phyloP scores from a whole-genome alignment of 768 basidiomycete species.

The Agaricus subrufescens region DNA sequence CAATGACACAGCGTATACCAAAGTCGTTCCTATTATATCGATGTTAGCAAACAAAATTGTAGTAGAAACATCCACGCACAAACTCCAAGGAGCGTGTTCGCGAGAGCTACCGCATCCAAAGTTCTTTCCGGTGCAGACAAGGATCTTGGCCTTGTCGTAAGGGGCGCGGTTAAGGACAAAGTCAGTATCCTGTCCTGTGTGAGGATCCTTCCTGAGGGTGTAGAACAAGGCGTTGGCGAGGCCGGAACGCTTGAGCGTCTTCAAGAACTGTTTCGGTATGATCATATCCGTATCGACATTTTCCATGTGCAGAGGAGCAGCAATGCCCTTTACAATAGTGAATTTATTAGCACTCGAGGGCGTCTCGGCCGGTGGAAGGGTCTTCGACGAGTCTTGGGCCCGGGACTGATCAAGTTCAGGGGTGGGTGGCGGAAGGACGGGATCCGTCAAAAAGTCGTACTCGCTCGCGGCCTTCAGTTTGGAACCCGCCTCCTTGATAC shows the following conservation, averaged over 20 bases:
- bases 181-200: slow-evolving; percentile 76
- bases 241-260: slow-evolving; percentile 87
- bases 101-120: slow-evolving; percentile 90
- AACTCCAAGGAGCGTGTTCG: slow-evolving; percentile 87
- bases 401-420: slow-evolving; percentile 33
- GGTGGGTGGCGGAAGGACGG: slow-evolving; percentile 51
- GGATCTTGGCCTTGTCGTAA: slow-evolving; percentile 69
- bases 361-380: slow-evolving; percentile 36
- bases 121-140: slow-evolving; percentile 83
- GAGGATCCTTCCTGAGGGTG: slow-evolving; percentile 71
- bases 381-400: slow-evolving; percentile 24
- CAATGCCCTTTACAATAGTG: slow-evolving; percentile 64
- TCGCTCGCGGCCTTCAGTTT: slow-evolving; percentile 69
- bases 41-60: not conserved
- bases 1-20: slow-evolving; percentile 83
- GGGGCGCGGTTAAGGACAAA: slow-evolving; percentile 82
- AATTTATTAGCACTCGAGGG: slow-evolving; percentile 58
- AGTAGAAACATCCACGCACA: slow-evolving; percentile 42
- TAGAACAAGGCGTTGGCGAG: slow-evolving; percentile 81
- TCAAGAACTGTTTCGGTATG: slow-evolving; percentile 91
- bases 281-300: slow-evolving; percentile 94
- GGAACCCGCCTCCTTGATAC: slow-evolving; percentile 36
- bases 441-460: slow-evolving; percentile 75
- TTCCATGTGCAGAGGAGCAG: slow-evolving; percentile 75
- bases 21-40: slow-evolving; percentile 64